Percentiles rank a stretch among this genome's conserved stretches.
phyloP scores from a whole-genome alignment of 176 grass and related monocot species.

The Musa troglodytarum region DNA sequence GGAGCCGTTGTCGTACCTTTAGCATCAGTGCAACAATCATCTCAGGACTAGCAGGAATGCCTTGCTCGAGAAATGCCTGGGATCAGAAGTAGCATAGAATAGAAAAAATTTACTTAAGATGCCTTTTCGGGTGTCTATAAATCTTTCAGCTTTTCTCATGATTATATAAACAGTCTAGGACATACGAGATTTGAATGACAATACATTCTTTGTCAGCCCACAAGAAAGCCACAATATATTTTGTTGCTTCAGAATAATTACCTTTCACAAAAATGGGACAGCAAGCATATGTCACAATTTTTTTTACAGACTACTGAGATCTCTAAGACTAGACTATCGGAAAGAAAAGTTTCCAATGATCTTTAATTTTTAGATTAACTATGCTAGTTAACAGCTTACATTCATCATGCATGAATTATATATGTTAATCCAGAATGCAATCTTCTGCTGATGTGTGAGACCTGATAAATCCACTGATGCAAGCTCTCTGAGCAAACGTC shows the following conservation, averaged over 20 bases:
- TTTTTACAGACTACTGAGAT: too few relatives aligned
- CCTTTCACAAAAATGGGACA: too few relatives aligned
- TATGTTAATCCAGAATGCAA: conserved; percentile 99
- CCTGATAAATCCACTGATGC: conserved; percentile 49
- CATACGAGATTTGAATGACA: too few relatives aligned
- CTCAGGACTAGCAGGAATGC: conserved; percentile 70
- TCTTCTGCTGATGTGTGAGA: conserved; percentile 83
- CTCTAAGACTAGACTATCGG: too few relatives aligned
- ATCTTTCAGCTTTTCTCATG: neutral
- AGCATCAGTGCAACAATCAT: conserved; percentile 78
- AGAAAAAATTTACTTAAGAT: neutral
- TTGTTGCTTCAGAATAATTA: too few relatives aligned
- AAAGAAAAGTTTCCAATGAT: neutral
- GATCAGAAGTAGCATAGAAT: conserved; percentile 28
- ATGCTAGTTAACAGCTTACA: conserved; percentile 37
- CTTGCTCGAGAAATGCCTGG: conserved; percentile 92
- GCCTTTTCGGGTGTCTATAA: conserved; percentile 12
- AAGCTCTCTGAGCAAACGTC: conserved; percentile 56
- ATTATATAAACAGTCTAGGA: neutral
- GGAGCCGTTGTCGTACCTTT: conserved; percentile 42
- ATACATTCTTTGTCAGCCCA: too few relatives aligned
- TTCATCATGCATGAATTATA: conserved; percentile 99
- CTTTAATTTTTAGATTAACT: neutral
- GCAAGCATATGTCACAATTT: too few relatives aligned
- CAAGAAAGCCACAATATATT: too few relatives aligned